Percentiles rank a stretch among this genome's conserved stretches.
phyloP scores from a whole-genome alignment of 345 rosid species.

The Nephelium lappaceum region DNA sequence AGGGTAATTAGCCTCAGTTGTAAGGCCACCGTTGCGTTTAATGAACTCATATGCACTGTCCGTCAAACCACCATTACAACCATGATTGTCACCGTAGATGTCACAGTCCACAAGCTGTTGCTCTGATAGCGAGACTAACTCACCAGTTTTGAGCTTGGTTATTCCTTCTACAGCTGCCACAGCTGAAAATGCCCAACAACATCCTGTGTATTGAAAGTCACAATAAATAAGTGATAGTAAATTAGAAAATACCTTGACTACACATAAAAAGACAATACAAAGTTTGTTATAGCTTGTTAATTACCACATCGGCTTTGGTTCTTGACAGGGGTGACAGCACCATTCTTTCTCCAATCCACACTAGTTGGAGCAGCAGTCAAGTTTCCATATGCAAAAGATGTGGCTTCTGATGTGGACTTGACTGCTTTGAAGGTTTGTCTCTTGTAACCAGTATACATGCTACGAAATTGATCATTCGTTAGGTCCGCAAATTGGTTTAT shows the following conservation, averaged over 20 bases:
- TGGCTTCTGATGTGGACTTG: not conserved
- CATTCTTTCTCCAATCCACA: slow-evolving; percentile 46
- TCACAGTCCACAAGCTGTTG: slow-evolving; percentile 64
- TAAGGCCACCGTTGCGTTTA: slow-evolving; percentile 41
- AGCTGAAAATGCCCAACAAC: slow-evolving; percentile 72
- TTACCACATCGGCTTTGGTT: slow-evolving; percentile 48
- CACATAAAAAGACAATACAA: slow-evolving; percentile 10
- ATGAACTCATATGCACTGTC: slow-evolving; percentile 47
- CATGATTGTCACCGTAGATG: slow-evolving; percentile 22
- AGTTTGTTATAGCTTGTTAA: not conserved
- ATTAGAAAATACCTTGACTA: not conserved
- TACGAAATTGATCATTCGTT: slow-evolving; percentile 55
- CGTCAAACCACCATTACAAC: slow-evolving; percentile 50
- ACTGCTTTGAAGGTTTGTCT: not conserved
- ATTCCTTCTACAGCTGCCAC: slow-evolving; percentile 64
- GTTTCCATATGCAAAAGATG: slow-evolving; percentile 24
- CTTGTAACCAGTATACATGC: slow-evolving; percentile 42
- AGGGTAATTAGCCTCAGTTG: slow-evolving; percentile 48
- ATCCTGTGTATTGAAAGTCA: slow-evolving; percentile 28
- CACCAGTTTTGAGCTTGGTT: slow-evolving; percentile 42
- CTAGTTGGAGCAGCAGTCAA: slow-evolving; percentile 24
- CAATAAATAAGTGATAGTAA: not conserved
- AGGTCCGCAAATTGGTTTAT: slow-evolving; percentile 59
- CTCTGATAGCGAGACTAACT: slow-evolving; percentile 55
- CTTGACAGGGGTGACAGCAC: slow-evolving; percentile 49